Evolutionary conservation across 2,329 filamentous ascomycete genomes (phyloP).

Genomic region (Sclerotinia subarctica): DNA sequence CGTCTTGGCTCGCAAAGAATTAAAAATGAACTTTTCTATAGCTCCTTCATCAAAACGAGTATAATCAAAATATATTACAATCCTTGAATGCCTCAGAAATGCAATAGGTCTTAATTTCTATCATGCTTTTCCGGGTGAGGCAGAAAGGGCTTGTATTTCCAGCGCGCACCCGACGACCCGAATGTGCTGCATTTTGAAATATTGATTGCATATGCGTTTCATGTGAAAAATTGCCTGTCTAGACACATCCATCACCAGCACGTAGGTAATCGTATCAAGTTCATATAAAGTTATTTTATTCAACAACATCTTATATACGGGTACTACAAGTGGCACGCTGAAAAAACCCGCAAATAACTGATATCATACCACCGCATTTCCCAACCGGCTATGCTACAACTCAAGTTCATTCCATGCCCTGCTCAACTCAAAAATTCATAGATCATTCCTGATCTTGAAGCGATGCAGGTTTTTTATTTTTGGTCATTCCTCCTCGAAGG

Average conservation of each 20-base stretch:
- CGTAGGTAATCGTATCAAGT: not conserved
- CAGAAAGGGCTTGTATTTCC: no score
- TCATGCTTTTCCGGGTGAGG: no score
- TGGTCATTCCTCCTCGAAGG: not conserved
- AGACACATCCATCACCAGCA: not conserved
- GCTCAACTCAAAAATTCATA: not conserved
- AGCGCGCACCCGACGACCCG: no score
- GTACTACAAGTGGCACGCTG: not conserved
- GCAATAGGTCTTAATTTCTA: no score
- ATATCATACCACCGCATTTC: conserved; percentile 10
- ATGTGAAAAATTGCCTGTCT: not conserved
- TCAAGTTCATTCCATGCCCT: not conserved
- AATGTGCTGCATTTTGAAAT: no score
- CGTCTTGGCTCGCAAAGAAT: not conserved
- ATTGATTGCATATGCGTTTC: not conserved
- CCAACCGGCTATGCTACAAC: conserved; percentile 13
- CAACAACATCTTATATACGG: not conserved
- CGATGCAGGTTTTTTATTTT: not conserved
- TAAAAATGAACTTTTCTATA: no score
- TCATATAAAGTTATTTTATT: conserved; percentile 1
- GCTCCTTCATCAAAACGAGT: no score
- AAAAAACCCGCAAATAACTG: not conserved
- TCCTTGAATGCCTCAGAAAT: no score
- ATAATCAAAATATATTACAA: no score
- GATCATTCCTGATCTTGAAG: conserved; percentile 10